These are phyloP conservation scores for Exophiala sp. DNA, from an alignment of 2,329 filamentous ascomycete species.

Conservation along the genomic window DNA sequence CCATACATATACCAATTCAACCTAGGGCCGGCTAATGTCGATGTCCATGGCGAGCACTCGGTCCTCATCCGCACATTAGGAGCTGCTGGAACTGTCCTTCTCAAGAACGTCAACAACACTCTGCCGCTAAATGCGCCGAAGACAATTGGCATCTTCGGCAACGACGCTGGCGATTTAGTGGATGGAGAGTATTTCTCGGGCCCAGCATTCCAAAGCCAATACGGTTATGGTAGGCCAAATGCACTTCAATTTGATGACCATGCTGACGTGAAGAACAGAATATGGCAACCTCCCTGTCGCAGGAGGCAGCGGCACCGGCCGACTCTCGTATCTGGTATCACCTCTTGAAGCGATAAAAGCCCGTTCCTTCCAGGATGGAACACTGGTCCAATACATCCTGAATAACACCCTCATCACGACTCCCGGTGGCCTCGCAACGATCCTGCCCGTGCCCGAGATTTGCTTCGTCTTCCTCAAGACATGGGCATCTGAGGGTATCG, in stretches of 20 bases:
- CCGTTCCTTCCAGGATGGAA: slow-evolving; percentile 26
- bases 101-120: slow-evolving; percentile 50
- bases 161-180: slow-evolving; percentile 37
- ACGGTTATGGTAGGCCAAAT: slow-evolving; percentile 30
- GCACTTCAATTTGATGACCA: no score
- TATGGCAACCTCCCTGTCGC: slow-evolving; percentile 27
- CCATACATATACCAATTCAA: slow-evolving; percentile 15
- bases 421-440: slow-evolving; percentile 4
- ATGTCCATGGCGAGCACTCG: slow-evolving; percentile 49
- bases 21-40: slow-evolving; percentile 22
- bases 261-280: background rate
- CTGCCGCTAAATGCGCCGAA: slow-evolving; percentile 49
- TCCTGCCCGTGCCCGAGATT: slow-evolving; percentile 42
- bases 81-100: slow-evolving; percentile 55
- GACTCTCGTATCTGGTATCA: slow-evolving; percentile 31
- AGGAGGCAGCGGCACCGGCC: slow-evolving; percentile 33
- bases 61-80: slow-evolving; percentile 48
- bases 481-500: slow-evolving; percentile 46
- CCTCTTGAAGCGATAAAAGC: slow-evolving; percentile 32
- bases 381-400: slow-evolving; percentile 34
- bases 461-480: slow-evolving; percentile 61
- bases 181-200: slow-evolving; percentile 18
- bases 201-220: slow-evolving; percentile 6
- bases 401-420: slow-evolving; percentile 41
- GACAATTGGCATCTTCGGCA: slow-evolving; percentile 49